phyloP scores from a whole-genome alignment of 345 rosid species.

The Populus pruinosa region DNA sequence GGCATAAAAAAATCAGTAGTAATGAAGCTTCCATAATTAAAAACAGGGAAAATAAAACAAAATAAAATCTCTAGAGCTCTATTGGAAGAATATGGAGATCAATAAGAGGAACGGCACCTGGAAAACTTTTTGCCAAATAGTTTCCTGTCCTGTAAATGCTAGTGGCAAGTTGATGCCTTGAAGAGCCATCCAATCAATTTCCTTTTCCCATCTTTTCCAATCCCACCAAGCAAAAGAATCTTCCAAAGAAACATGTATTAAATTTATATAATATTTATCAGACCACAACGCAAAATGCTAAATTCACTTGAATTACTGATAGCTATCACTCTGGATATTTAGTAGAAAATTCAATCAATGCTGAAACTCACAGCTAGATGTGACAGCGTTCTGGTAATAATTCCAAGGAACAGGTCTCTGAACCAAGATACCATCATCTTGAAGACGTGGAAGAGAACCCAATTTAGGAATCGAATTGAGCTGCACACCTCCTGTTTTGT shows the following conservation, averaged over 20 bases:
- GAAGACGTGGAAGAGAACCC: conserved; percentile 53
- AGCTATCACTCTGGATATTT: not conserved
- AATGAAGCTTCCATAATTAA: not conserved
- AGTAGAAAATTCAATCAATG: conserved; percentile 1
- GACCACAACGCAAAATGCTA: conserved; percentile 1
- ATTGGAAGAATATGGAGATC: conserved; percentile 5
- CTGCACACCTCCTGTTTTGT: conserved; percentile 65
- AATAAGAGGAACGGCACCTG: conserved; percentile 35
- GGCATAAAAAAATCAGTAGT: not conserved
- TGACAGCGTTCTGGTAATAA: conserved; percentile 79
- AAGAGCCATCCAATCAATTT: conserved; percentile 82
- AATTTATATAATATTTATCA: not conserved
- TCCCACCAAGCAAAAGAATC: conserved; percentile 83
- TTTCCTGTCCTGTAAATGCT: conserved; percentile 74
- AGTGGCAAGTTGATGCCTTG: conserved; percentile 70
- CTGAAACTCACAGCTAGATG: conserved; percentile 62
- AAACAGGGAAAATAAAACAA: not conserved
- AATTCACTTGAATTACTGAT: not conserved
- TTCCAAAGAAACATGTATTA: conserved; percentile 12
- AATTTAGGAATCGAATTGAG: conserved; percentile 38
- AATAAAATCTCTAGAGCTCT: not conserved
- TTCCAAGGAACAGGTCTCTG: conserved; percentile 61
- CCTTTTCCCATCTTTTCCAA: conserved; percentile 75
- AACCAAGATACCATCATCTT: conserved; percentile 43
- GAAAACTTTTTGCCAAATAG: conserved; percentile 70